phyloP scores from a whole-genome alignment of 768 basidiomycete species.

The Leccinum sublutescens region DNA sequence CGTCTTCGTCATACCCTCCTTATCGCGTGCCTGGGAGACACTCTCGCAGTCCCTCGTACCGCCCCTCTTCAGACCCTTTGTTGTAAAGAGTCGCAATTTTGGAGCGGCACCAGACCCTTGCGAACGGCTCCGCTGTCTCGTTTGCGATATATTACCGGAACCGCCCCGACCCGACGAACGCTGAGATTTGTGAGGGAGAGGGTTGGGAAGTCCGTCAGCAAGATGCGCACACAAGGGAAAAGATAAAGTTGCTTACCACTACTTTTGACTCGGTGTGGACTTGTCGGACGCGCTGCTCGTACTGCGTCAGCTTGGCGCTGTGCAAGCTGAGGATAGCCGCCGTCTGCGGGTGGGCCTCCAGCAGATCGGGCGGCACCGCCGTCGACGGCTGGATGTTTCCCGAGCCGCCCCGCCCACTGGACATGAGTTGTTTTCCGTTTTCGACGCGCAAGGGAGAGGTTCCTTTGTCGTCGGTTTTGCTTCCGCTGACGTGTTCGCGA shows the following conservation, averaged over 20 bases:
- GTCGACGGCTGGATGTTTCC: slow-evolving; percentile 22
- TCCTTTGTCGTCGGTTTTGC: background rate
- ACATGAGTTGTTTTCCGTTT: slow-evolving; percentile 10
- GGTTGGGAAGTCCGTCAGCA: background rate
- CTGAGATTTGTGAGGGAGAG: slow-evolving; percentile 4
- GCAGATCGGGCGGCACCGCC: background rate
- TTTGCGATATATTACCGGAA: slow-evolving; percentile 24
- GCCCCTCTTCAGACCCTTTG: slow-evolving; percentile 13
- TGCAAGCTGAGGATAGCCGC: slow-evolving; percentile 24
- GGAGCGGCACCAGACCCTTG: background rate
- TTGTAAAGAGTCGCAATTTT: slow-evolving; percentile 11
- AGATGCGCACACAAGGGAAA: background rate
- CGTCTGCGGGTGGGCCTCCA: slow-evolving; percentile 22
- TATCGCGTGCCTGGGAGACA: background rate
- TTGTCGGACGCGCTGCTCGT: slow-evolving; percentile 19
- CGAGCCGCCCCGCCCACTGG: slow-evolving; percentile 26
- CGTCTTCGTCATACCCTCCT: background rate
- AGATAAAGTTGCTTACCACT: slow-evolving; percentile 15
- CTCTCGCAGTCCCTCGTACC: background rate
- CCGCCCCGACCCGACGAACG: slow-evolving; percentile 29
- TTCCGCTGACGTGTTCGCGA: background rate
- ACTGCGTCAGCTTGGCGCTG: slow-evolving; percentile 9
- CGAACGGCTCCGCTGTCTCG: slow-evolving; percentile 7
- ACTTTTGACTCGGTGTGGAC: slow-evolving; percentile 14
- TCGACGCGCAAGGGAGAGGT: background rate